Percentiles rank a stretch among this genome's conserved stretches.
Evolutionary conservation across 768 basidiomycete species (phyloP).

Genomic region (Podaxis sp.): DNA sequence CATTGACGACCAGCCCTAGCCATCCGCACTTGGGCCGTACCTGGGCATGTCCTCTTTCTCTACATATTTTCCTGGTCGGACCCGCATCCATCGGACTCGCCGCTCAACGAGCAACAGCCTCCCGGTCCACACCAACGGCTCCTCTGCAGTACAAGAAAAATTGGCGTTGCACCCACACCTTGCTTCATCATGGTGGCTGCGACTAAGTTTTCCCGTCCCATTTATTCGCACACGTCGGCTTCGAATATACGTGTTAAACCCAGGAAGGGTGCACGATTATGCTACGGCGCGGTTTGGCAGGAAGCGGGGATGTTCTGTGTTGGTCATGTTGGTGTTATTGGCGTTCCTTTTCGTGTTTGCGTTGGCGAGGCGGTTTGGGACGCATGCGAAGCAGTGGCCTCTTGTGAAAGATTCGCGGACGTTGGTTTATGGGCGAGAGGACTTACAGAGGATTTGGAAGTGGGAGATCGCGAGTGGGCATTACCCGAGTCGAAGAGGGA

Average conservation of each 20-base stretch:
- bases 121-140: constrained; percentile 33
- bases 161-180: constrained; percentile 37
- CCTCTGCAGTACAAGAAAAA: constrained; percentile 67
- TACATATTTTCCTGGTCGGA: constrained; percentile 41
- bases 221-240: constrained; percentile 53
- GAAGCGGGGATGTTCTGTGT: constrained; percentile 51
- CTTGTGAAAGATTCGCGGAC: constrained; percentile 39
- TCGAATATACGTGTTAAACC: constrained; percentile 60
- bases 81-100: constrained; percentile 40
- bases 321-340: constrained; percentile 45
- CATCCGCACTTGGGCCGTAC: constrained; percentile 16
- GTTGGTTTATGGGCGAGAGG: constrained; percentile 71
- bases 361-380: constrained; percentile 58
- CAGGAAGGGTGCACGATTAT: constrained; percentile 56
- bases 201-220: constrained; percentile 59
- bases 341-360: constrained; percentile 58
- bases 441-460: constrained; percentile 88
- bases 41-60: constrained; percentile 47
- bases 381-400: constrained; percentile 63
- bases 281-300: constrained; percentile 57
- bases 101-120: constrained; percentile 28
- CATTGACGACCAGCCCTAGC: neutral
- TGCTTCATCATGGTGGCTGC: constrained; percentile 52
- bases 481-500: constrained; percentile 78
- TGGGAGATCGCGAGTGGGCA: constrained; percentile 96